Base-by-base conservation (phyloP, 176 grass and related monocot genomes). In the Musa schizocarpa region DNA sequence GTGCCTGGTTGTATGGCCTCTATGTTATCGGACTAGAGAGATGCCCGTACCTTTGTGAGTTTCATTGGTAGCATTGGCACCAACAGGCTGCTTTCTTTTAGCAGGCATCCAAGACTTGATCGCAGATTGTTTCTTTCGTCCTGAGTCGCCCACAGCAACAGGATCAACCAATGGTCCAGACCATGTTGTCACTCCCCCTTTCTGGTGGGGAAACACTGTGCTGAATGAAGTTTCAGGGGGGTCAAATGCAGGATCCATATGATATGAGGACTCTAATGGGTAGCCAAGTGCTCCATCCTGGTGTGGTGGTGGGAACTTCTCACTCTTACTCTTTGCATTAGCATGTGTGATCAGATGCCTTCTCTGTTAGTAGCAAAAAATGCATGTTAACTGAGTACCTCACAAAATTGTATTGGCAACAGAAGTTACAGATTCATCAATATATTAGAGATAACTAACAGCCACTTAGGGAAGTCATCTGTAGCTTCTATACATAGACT, bases 281-380 rank as follows among this genome's bases (percentile, higher is more conserved):
- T 73, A 54, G 52, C 71, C 71, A 54, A 73, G 51, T 54, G 71
- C 71, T 53, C 71, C 71, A 53, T 73, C 71, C 52, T 73, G 71
- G 49, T 73, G 71, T 16, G 71, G 71, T 16, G 71, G 71, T 1
- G 71, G 71, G 71, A 73, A 73, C 52, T 73, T 73, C 54, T 73
- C 71, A 25, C 71, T 73, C 51, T 73, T 73, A 51, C 71, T 73
- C 71, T 73, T 73, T 54, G 71, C 71, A 73, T 73, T 73, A 22
- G 71, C 71, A 73, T 73, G 71, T 73, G 71, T 73, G 14, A 73
- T 73, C 19, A 73, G 52, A 22, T 21, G 71, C 20, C 50, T 22
- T 24, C 71, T 73, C 71, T 73, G 51, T 26, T 52, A 54, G 9
- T 53, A 54, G 19, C 17, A 25, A 73, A 53, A 53, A 53, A 24